Evolutionary conservation across 345 rosid species (phyloP).

Genomic region (Populus pruinosa): DNA sequence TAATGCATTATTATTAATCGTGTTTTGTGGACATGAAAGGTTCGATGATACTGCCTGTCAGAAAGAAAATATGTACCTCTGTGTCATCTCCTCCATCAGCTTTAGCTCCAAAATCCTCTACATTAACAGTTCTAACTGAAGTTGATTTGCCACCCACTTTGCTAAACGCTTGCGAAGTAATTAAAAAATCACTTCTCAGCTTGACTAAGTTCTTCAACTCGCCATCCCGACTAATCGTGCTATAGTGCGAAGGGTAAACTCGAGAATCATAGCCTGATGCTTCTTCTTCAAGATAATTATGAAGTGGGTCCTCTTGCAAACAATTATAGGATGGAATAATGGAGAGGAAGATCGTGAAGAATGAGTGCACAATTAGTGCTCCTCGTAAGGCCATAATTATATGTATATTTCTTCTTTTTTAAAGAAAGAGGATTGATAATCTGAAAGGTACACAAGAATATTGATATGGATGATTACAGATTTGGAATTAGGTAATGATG

Average conservation of each 20-base stretch:
- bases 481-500: constrained; percentile 11
- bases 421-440: neutral
- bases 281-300: constrained; percentile 22
- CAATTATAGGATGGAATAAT: constrained; percentile 9
- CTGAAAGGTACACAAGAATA: neutral
- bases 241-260: constrained; percentile 26
- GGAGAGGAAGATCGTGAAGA: neutral
- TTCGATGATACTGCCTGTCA: neutral
- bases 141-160: constrained; percentile 11
- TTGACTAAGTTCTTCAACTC: constrained; percentile 22
- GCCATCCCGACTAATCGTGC: constrained; percentile 16
- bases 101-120: constrained; percentile 56
- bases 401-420: constrained; percentile 2
- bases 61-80: constrained; percentile 33
- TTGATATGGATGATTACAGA: neutral
- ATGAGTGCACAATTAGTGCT: neutral
- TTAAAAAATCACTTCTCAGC: constrained; percentile 6
- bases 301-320: constrained; percentile 15
- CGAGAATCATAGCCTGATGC: constrained; percentile 16
- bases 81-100: constrained; percentile 64
- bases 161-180: constrained; percentile 10
- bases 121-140: constrained; percentile 24
- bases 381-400: constrained; percentile 22
- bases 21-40: neutral
- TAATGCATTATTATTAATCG: neutral